Percentiles rank a stretch among this genome's conserved stretches.
These are phyloP conservation scores for Neurospora intermedia DNA, from an alignment of 495 filamentous ascomycete species.

Conservation along the genomic window DNA sequence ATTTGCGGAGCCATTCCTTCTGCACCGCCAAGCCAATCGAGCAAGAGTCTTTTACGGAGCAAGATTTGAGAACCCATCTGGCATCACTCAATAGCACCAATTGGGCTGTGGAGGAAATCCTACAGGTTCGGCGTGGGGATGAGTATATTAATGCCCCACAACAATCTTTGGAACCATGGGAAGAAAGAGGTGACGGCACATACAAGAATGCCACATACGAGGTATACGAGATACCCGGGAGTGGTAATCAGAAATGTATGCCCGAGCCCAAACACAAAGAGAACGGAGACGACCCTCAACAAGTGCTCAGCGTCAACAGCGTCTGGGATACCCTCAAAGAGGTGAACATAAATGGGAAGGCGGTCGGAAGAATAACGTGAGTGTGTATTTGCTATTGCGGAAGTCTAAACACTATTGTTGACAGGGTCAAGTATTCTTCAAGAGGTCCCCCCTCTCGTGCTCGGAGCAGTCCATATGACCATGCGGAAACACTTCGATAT, in stretches of 20 bases:
- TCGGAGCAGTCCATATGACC: constrained; percentile 40
- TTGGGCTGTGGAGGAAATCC: no score
- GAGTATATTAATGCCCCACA: neutral
- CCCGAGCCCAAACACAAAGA: constrained; percentile 17
- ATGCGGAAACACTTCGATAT: constrained; percentile 40
- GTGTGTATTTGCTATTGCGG: neutral
- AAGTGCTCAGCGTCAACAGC: constrained; percentile 18
- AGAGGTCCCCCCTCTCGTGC: constrained; percentile 41
- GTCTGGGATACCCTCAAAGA: constrained; percentile 32
- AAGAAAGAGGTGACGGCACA: constrained; percentile 14
- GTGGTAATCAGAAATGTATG: constrained; percentile 24
- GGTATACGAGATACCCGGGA: constrained; percentile 34
- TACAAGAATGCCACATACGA: constrained; percentile 36
- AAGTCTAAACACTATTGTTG: neutral
- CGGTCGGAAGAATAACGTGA: constrained; percentile 42
- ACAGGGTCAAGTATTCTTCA: constrained; percentile 25
- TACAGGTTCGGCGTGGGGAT: no score
- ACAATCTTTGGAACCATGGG: constrained; percentile 3
- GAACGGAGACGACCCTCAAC: neutral
- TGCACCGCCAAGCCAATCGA: neutral
- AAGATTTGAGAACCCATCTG: neutral
- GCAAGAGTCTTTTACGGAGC: neutral
- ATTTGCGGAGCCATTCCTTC: neutral
- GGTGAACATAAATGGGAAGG: constrained; percentile 18
- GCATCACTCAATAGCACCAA: neutral